Evolutionary conservation across 2,329 filamentous ascomycete species (phyloP), one percentile per base, ranked within the genome.

Genomic region (Fusarium sulawesiense): DNA sequence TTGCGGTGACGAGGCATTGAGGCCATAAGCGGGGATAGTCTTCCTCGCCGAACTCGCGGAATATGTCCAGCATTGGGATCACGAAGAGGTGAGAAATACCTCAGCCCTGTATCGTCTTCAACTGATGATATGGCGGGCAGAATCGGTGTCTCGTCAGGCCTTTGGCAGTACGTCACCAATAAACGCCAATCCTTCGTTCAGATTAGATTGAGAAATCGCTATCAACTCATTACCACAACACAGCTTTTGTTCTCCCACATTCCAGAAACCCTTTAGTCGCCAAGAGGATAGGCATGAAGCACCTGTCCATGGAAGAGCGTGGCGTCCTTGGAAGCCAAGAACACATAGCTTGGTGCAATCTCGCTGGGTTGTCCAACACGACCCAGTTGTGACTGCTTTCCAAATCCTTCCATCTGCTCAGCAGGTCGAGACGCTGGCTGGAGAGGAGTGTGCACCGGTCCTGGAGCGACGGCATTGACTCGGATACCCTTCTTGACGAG

Each of bases 401-500:
- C 82, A 54, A 84, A 84, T 12, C 78, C 78, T 25, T 83, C 81
- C 82, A 84, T 83, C 71, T 82, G 78, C 66, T 83, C 80, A 2
- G 81, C 78, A 0, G 82, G 80, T 7, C 82, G 70, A 5, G 80
- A 83, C 0, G 81, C 80, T 0, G 81, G 80, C 75, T 84, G 81
- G 1, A 84, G 76, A 2, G 82, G 81, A 0, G 82, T 84, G 50
- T 83, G 81, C 0, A 84, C 81, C 0, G 82, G 82, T 3, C 81
- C 82, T 0, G 81, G 81, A 0, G 82, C 82, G 0, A 83, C 80
- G 0, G 80, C 80, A 8, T 84, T 89, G 44, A 89, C 86, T 4
- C 86, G 80, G 57, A 90, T 89, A 4, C 87, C 88, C 71, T 85
- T 86, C 2, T 83, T 79, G n/a, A 84, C 79, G 6, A 88, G 77